Evolutionary conservation across 163 green algal genomes (phyloP).

Genomic region (Chlorella variabilis): DNA sequence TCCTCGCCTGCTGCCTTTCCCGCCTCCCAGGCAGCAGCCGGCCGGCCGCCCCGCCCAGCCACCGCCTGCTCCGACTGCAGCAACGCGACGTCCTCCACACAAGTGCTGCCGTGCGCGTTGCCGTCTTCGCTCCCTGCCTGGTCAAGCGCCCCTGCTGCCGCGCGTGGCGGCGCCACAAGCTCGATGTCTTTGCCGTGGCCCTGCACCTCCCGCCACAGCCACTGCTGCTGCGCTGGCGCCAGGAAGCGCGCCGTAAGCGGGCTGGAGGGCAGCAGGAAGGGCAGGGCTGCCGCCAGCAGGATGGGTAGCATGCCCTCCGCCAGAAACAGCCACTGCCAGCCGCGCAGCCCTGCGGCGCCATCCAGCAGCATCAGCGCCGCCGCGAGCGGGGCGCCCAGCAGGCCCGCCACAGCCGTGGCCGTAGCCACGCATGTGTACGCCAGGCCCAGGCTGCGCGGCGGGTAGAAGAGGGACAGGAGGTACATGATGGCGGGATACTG

Average conservation of each 20-base stretch:
- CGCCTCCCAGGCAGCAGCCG: too few relatives aligned
- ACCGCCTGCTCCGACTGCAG: not conserved
- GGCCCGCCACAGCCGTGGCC: conserved; percentile 37
- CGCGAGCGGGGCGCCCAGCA: conserved; percentile 53
- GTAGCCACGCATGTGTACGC: conserved; percentile 38
- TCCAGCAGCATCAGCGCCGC: conserved; percentile 59
- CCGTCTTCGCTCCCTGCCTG: too few relatives aligned
- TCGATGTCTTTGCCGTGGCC: not conserved
- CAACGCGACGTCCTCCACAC: not conserved
- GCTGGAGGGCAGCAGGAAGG: conserved; percentile 34
- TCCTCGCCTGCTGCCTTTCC: not conserved
- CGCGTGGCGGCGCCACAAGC: not conserved
- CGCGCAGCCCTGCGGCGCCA: conserved; percentile 49
- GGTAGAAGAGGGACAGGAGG: conserved; percentile 64
- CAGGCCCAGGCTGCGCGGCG: conserved; percentile 27
- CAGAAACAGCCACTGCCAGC: conserved; percentile 68
- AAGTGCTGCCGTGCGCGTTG: not conserved
- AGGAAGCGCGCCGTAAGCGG: conserved; percentile 53
- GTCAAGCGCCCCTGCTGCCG: not conserved
- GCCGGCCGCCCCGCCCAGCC: too few relatives aligned
- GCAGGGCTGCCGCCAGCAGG: conserved; percentile 47
- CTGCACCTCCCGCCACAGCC: conserved; percentile 26
- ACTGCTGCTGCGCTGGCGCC: conserved; percentile 40
- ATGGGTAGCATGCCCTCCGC: conserved; percentile 47
- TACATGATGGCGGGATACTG: conserved; percentile 66